phyloP scores from a whole-genome alignment of 495 filamentous ascomycete species.

The Xylaria palmicola region DNA sequence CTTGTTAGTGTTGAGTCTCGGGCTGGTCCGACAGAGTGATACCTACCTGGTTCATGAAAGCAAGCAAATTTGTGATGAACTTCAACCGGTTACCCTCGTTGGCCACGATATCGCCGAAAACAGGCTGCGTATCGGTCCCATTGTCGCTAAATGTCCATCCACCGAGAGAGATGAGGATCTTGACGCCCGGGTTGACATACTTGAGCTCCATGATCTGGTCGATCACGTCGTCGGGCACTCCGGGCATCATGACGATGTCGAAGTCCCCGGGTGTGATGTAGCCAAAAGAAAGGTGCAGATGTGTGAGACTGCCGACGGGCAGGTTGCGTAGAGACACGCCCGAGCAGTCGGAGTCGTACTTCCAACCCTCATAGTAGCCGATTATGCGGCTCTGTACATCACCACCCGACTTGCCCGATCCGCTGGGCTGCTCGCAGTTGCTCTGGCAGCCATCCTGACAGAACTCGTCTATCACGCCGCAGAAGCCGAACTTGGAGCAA shows the following conservation, averaged over 20 bases:
- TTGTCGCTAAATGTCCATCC: constrained; percentile 48
- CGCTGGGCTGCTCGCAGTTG: neutral
- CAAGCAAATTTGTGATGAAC: neutral
- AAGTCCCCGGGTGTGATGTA: constrained; percentile 21
- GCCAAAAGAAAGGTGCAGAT: constrained; percentile 30
- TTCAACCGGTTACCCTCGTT: neutral
- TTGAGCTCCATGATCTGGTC: neutral
- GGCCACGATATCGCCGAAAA: constrained; percentile 31
- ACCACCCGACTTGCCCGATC: constrained; percentile 9
- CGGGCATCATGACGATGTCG: constrained; percentile 15
- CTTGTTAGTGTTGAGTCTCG: too few species aligned
- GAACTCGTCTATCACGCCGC: constrained; percentile 5
- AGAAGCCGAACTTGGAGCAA: constrained; percentile 17
- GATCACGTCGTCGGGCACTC: neutral
- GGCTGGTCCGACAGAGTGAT: too few species aligned
- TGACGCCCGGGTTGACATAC: constrained; percentile 26
- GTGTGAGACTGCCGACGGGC: constrained; percentile 23
- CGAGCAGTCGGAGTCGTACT: neutral
- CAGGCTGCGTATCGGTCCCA: constrained; percentile 32
- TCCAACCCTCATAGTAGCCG: constrained; percentile 27
- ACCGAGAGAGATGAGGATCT: constrained; percentile 41
- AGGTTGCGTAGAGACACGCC: neutral
- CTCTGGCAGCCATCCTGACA: neutral
- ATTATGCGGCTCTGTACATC: constrained; percentile 8
- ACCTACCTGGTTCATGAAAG: neutral